Evolutionary conservation across 140 eudicot species (phyloP), one percentile per base, ranked within the genome.

Genomic region (Senecio squalidus): DNA sequence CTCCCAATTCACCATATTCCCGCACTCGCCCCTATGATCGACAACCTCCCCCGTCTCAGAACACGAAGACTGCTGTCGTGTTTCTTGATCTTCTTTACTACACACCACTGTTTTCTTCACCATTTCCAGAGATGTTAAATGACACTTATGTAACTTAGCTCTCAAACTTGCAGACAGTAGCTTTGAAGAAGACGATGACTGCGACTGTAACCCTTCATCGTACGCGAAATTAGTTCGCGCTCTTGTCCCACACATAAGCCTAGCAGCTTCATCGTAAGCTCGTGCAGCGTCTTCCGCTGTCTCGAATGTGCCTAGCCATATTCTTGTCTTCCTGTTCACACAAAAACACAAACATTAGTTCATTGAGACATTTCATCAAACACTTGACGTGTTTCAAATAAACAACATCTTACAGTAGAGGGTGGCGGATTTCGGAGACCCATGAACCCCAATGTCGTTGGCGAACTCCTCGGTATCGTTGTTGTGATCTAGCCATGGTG

Each of bases 371-470:
- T 57, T 28, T 58, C 55, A 44, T 10, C 75, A 43, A 74, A 62
- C 61, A 60, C 40, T 50, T 30, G 51, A 4, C 2, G 65, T 26
- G 49, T 18, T 39, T 50, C 21, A 30, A 38, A 41, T 21, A 3
- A 10, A 46, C 33, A 39, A 44, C 55, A 60, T 52, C 6, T 82
- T 90, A 86, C 98, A 91, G 65, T 8, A 86, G 60, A 30, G 98
- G 98, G 78, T 91, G 98, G 67, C 98, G 98, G 62, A 91, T 91
- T 86, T 91, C 98, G 53, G 98, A 86, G 43, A 91, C 98, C 98
- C 98, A 91, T 25, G 98, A 91, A 4, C 98, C 98, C 98, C 98
- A 91, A 62, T 91, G 98, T 29, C 98, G 70, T 40, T 91, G 98
- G 15, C 98, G 94, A 34, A 91, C 98, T 17, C 98, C 98, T 25